Conservation (phyloP, 2,329 filamentous ascomycete species). For the Nemania sp. region DNA sequence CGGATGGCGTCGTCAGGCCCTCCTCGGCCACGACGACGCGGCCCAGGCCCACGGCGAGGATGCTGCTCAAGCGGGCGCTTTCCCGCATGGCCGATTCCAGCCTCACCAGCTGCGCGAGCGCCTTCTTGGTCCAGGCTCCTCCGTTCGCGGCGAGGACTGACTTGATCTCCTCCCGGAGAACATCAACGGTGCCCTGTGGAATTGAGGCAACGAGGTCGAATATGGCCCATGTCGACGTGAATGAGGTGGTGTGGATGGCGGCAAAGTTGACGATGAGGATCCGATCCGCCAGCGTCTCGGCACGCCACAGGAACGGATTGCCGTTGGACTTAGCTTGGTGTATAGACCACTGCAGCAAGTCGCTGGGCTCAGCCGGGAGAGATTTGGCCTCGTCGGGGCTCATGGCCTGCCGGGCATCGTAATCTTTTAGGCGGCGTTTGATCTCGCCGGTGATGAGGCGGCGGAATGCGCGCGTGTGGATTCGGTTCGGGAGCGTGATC, state of each 20-base stretch:
- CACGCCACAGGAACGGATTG: slow-evolving; percentile 38
- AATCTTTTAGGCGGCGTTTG: slow-evolving; percentile 38
- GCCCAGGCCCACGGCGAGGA: slow-evolving; percentile 44
- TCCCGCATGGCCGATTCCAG: slow-evolving; percentile 57
- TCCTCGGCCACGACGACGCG: slow-evolving; percentile 42
- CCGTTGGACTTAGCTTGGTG: slow-evolving; percentile 38
- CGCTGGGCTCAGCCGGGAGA: slow-evolving; percentile 36
- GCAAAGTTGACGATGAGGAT: slow-evolving; percentile 53
- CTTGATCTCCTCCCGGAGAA: slow-evolving; percentile 52
- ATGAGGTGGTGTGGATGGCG: slow-evolving; percentile 56
- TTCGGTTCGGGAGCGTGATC: slow-evolving; percentile 40
- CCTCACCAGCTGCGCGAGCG: slow-evolving; percentile 51
- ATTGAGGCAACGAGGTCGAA: slow-evolving; percentile 54
- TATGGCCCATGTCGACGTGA: slow-evolving; percentile 53
- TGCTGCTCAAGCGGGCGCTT: slow-evolving; percentile 51
- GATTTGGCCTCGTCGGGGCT: slow-evolving; percentile 2
- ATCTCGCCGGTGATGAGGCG: slow-evolving; percentile 39
- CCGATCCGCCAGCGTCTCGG: slow-evolving; percentile 46
- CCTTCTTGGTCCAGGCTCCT: slow-evolving; percentile 50
- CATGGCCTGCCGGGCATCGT: slow-evolving; percentile 29
- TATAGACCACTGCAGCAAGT: slow-evolving; percentile 44
- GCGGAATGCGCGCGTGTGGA: slow-evolving; percentile 39
- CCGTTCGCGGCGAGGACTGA: slow-evolving; percentile 34
- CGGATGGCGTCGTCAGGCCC: slow-evolving; percentile 51
- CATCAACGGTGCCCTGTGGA: neutral